Evolutionary conservation across 352 stramenopile species (phyloP), one percentile per base, ranked within the genome.

Genomic region (Globisporangium radiosum): DNA sequence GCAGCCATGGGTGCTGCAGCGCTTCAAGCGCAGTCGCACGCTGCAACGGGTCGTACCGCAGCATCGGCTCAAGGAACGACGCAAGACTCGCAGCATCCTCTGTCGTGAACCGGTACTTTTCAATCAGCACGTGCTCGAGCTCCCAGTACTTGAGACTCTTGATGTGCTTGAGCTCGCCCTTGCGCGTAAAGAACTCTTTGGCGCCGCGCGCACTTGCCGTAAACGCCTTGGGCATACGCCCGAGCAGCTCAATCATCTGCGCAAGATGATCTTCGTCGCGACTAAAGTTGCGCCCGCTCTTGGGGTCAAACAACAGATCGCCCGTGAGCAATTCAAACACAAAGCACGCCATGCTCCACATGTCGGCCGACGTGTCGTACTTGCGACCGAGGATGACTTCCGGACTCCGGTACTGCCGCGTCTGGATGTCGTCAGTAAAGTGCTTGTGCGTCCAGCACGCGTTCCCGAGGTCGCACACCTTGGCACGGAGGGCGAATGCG

Each of bases 381-480:
- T 88, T 88, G 67, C 95, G 96, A 45, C 95, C 92, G 61, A 99
- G 73, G 19, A 99, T 95, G 33, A 98, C 97, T 73, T 99, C 98
- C 7, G 98, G 98, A 44, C 88, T 97, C 5, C 98, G 90, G 71
- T 99, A 99, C 78, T 99, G 98, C n/a, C 98, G 85, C 19, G 98
- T 99, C 75, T 99, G 98, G 66, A 99, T 99, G 68, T 99, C 97
- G 68, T 99, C 95, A 48, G 96, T 99, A 70, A 99, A 99, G 75
- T 99, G 97, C 62, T 98, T 97, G 63, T 98, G 78, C 15, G 91
- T 99, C 96, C 97, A 99, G 73, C 98, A 99, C 1, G 97, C 97
- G 71, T 99, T 99, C 58, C 98, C 98, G n/a, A 99, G 73, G 79
- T 99, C 97, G 38, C 98, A 98, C 50, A 99, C 79, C 62, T 96